Base-by-base conservation (phyloP, 2,329 filamentous ascomycete species). In the Diaporthe velutina region DNA sequence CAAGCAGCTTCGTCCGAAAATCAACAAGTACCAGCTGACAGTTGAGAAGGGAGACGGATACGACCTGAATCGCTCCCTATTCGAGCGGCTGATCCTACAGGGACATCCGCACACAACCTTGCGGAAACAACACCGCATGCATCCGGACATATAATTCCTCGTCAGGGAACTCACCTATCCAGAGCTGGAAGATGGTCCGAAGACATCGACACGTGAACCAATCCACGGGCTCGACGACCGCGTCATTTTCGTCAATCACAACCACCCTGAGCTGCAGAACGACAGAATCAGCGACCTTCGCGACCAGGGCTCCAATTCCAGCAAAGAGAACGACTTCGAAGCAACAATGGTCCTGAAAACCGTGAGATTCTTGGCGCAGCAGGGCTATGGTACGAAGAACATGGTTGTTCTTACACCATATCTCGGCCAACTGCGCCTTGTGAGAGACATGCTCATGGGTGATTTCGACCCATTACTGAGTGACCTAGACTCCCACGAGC, bases 321-420 rank as follows among this genome's bases (percentile, higher is more conserved):
- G 88, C 78, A 94, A 92, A 77, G 85, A 88, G 67, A 95, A 95
- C 76, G 25, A 58, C 0, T 93, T 91, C 64, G 94, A 95, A 78
- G 93, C 87, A 0, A 81, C 90, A 0, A 93, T 95, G 88, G 88
- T 93, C 0, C 80, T 95, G 28, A 90, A 88, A 76, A 88, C 88
- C 67, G 90, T 95, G 1, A 88, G 87, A 8, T 95, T 94, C 77
- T 83, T 96, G 0, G 90, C 85, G 0, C 93, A 94, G 75, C 93
- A 96, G 77, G 93, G 93, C 0, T 95, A 95, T 78, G 86, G 87
- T 5, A 91, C 91, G 0, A 85, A 90, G 4, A 83, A 93, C 2
- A 85, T 95, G 15, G 93, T 94, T 0, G 84, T 96, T 0, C 81
- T 95, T 1, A 94, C 93, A 0, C 93, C 94, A 0, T 95, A 96